Base-by-base conservation (phyloP, 73 alveolate species). In the Breviolum minutum region DNA sequence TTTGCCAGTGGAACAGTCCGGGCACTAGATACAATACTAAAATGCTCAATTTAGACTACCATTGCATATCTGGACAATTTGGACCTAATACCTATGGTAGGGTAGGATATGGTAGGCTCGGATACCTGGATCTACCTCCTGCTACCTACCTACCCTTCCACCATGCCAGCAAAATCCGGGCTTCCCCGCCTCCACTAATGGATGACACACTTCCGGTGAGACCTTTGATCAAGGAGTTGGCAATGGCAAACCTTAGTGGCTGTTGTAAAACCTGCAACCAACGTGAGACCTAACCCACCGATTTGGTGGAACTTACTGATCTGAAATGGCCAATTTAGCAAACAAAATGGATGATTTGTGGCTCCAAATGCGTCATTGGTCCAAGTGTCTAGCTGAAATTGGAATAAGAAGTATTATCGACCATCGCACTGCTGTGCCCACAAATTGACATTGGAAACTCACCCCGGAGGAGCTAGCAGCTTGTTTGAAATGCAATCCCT, bases 181-280 rank as follows among this genome's bases (percentile, higher is more conserved):
- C 5, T 24, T n/a, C 85, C 48, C 9, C 26, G 96, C 97, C 97
- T 90, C 97, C 97, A 66, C 76, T 61, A 70, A 90, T 24, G 74
- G 97, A 71, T 61, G 97, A 90, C 7, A 74, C 29, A 6, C 97
- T 76, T n/a, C 97, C 97, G 0, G 97, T 88, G 20, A 90, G 26
- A 7, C 87, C 97, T 48, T 90, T 90, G 88, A 90, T 90, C 71
- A 90, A 60, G 26, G 97, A 90, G 74, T 90, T 90, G 40, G 63
- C 82, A 32, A 90, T 24, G 32, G 97, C 97, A 54, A 90, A 90
- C 97, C 89, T 80, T 26, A 26, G 30, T 13, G 77, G 1, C 24
- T 14, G 77, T 14, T 68, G n/a, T 68, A 0, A 40, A 0, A 40
- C 54, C 92, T 83, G 71, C 54, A 13, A 16, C 63, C 61, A 26